Conservation (phyloP, 805 yeast species). For the Candida schatavii region DNA sequence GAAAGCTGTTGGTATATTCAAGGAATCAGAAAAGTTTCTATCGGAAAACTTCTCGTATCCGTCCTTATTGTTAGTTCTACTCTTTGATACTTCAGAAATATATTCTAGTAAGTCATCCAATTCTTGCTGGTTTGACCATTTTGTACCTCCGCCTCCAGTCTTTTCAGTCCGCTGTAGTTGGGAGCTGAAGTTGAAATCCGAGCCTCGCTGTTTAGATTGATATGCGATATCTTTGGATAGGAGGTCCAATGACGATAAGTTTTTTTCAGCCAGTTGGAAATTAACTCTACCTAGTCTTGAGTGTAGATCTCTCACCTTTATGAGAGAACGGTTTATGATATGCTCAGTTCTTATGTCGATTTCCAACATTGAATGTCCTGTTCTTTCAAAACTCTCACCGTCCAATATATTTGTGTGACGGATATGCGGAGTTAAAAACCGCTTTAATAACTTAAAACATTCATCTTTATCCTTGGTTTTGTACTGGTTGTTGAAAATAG, state of each 20-base stretch:
- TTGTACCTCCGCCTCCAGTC: conserved; percentile 9
- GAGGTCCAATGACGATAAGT: conserved; percentile 48
- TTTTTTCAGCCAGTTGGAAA: conserved; percentile 15
- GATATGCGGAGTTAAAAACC: conserved; percentile 17
- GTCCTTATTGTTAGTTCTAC: conserved; percentile 8
- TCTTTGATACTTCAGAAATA: conserved; percentile 19
- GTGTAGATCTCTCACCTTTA: conserved; percentile 50
- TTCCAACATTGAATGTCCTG: conserved; percentile 66
- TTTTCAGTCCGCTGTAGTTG: background rate
- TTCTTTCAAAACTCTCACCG: conserved; percentile 40
- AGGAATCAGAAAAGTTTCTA: background rate
- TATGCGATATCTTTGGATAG: conserved; percentile 57
- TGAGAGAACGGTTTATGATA: conserved; percentile 52
- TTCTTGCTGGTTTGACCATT: conserved; percentile 31
- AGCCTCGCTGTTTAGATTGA: conserved; percentile 45
- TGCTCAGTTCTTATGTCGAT: conserved; percentile 63
- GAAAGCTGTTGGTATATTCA: conserved; percentile 25
- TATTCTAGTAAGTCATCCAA: conserved; percentile 28
- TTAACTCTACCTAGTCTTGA: conserved; percentile 13
- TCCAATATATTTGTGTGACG: conserved; percentile 28
- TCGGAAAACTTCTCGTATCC: background rate
- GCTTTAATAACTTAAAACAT: conserved; percentile 10
- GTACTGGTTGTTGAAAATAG: conserved; percentile 32
- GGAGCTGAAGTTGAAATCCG: conserved; percentile 3
- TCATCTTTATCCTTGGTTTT: background rate